Percentiles rank a stretch among this genome's conserved stretches.
phyloP scores from a whole-genome alignment of 192 early-diverging fungal genomes.

The Chytriomyces hyalinus region DNA sequence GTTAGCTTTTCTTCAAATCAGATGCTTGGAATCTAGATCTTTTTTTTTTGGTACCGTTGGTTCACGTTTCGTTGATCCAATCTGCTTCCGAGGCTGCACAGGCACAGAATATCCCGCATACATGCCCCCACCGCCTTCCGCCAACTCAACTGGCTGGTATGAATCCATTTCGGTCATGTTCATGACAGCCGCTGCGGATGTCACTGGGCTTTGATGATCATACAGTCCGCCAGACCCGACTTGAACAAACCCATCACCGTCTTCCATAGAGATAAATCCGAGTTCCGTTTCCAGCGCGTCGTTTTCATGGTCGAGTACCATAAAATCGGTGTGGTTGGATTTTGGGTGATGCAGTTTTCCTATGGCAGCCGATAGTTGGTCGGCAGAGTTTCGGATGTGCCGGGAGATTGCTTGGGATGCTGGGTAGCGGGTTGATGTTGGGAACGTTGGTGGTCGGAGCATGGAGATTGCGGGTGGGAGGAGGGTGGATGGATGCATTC shows the following conservation, averaged over 20 bases:
- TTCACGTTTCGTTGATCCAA: constrained; percentile 22
- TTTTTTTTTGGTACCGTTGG: background rate
- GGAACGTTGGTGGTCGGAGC: constrained; percentile 47
- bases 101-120: constrained; percentile 25
- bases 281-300: constrained; percentile 5
- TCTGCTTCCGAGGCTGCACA: constrained; percentile 28
- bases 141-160: background rate
- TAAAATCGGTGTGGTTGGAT: background rate
- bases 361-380: constrained; percentile 2
- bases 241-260: background rate
- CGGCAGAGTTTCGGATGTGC: background rate
- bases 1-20: too few species aligned
- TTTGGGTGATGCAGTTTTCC: background rate
- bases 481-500: constrained; percentile 50
- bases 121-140: constrained; percentile 26
- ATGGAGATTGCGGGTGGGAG: constrained; percentile 50
- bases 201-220: background rate
- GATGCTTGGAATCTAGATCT: background rate
- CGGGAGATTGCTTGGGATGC: constrained; percentile 4
- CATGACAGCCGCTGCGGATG: constrained; percentile 20
- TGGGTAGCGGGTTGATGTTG: constrained; percentile 18
- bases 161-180: constrained; percentile 35
- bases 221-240: background rate
- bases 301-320: constrained; percentile 29
- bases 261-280: constrained; percentile 15